Evolutionary conservation across 2,329 filamentous ascomycete species (phyloP).

Genomic region (Cladorrhinum sp.): DNA sequence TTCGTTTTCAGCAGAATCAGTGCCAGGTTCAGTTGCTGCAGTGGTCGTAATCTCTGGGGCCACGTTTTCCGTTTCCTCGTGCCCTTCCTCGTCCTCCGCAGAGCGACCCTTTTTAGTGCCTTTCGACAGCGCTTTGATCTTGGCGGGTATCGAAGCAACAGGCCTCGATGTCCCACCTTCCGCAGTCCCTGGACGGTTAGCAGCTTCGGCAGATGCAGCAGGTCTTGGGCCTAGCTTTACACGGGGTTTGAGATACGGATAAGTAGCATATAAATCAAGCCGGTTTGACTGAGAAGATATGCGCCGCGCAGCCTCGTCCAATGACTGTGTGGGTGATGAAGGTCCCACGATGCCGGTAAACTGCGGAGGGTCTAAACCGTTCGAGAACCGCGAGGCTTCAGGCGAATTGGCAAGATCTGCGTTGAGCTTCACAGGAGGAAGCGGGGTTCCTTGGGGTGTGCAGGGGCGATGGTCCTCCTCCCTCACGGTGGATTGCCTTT

Average conservation of each 20-base stretch:
- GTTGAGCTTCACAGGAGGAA: constrained; percentile 48
- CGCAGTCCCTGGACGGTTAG: constrained; percentile 58
- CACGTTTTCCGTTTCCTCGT: constrained; percentile 39
- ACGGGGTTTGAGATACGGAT: constrained; percentile 65
- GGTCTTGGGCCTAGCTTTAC: constrained; percentile 87
- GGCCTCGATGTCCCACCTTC: constrained; percentile 63
- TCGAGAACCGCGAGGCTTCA: constrained; percentile 49
- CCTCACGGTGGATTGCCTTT: constrained; percentile 54
- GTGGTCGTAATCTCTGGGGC: constrained; percentile 35
- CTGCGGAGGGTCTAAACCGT: constrained; percentile 48
- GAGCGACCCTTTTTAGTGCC: constrained; percentile 51
- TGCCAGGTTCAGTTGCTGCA: constrained; percentile 35
- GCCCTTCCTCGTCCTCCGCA: constrained; percentile 33
- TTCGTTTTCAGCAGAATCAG: constrained; percentile 29
- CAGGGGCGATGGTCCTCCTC: constrained; percentile 40
- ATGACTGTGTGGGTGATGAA: constrained; percentile 43
- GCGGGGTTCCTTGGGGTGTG: constrained; percentile 33
- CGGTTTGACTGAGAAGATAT: constrained; percentile 53
- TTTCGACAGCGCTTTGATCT: constrained; percentile 68
- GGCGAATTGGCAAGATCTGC: constrained; percentile 50
- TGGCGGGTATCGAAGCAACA: constrained; percentile 74
- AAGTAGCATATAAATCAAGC: constrained; percentile 50
- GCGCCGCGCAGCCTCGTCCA: constrained; percentile 42
- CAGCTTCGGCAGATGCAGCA: constrained; percentile 66
- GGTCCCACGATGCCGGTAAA: constrained; percentile 49